Evolutionary conservation across 1,284 basidiomycete species (phyloP).

Genomic region (Porodaedalea pini): DNA sequence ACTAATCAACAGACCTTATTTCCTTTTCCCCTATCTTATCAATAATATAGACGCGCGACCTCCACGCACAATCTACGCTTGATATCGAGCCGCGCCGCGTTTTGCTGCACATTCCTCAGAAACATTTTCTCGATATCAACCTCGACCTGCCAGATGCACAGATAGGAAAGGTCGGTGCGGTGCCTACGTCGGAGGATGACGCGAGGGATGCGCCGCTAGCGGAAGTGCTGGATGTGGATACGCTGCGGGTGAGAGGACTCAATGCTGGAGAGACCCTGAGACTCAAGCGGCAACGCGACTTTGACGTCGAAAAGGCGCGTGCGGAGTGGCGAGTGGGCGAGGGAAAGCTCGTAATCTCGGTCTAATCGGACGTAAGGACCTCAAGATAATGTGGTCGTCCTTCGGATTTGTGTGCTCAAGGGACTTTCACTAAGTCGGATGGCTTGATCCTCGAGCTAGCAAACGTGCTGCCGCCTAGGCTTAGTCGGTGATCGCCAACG

Average conservation of each 20-base stretch:
- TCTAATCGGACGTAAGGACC: neutral
- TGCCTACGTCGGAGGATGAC: constrained; percentile 1
- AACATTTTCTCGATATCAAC: constrained; percentile 52
- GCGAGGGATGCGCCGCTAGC: constrained; percentile 9
- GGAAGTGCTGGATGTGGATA: constrained; percentile 2
- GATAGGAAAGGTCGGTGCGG: constrained; percentile 30
- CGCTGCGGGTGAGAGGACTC: constrained; percentile 10
- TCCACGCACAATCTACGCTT: constrained; percentile 46
- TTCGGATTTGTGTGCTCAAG: neutral
- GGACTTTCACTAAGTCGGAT: neutral
- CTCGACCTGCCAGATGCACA: constrained; percentile 49
- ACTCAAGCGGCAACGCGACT: constrained; percentile 52
- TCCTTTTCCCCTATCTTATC: neutral
- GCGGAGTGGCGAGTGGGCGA: constrained; percentile 64
- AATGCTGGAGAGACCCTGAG: constrained; percentile 32
- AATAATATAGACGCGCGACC: constrained; percentile 39
- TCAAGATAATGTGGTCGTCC: neutral
- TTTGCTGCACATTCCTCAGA: constrained; percentile 44
- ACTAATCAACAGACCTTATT: neutral
- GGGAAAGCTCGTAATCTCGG: constrained; percentile 38
- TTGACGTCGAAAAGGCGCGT: constrained; percentile 55
- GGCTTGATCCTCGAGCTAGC: neutral
- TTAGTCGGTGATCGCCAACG: neutral
- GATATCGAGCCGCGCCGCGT: constrained; percentile 59
- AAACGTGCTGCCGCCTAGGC: neutral